Conservation (phyloP, 225 moss, liverwort and hornwort species). For the Pleurozium schreberi region DNA sequence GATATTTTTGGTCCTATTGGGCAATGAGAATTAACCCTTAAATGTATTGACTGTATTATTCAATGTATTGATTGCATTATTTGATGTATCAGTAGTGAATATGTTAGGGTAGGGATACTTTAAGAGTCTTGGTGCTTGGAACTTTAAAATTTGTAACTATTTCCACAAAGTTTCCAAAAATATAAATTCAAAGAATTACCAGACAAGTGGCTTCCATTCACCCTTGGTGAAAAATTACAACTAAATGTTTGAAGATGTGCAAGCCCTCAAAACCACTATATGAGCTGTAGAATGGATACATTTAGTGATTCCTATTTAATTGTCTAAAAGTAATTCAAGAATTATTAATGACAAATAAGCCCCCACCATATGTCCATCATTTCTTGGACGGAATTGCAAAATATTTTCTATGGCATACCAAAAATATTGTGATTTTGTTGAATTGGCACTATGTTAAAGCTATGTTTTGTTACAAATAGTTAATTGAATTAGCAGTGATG, state of each 20-base stretch:
- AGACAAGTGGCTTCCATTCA: not conserved
- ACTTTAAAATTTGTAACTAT: not conserved
- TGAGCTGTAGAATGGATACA: not conserved
- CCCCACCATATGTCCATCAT: not conserved
- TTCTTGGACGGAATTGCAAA: not conserved
- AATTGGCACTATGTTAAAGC: not conserved
- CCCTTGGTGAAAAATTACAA: not conserved
- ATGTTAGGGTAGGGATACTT: too few species aligned
- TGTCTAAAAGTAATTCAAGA: not conserved
- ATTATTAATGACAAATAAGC: not conserved
- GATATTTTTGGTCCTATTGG: too few species aligned
- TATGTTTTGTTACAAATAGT: accelerated
- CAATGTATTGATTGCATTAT: too few species aligned
- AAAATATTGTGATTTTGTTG: not conserved
- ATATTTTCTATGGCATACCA: not conserved
- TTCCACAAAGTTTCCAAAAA: too few species aligned
- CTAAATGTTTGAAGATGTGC: not conserved
- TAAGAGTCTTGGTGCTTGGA: not conserved
- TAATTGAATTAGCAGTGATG: not conserved
- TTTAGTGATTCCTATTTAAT: not conserved
- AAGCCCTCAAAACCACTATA: not conserved
- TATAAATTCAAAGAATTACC: not conserved
- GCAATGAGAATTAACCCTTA: too few species aligned
- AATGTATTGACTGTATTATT: too few species aligned
- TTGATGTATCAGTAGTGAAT: too few species aligned